Percentiles rank a stretch among this genome's conserved stretches.
Evolutionary conservation across 2,329 filamentous ascomycete genomes (phyloP).

Genomic region (Cadophora gregata): DNA sequence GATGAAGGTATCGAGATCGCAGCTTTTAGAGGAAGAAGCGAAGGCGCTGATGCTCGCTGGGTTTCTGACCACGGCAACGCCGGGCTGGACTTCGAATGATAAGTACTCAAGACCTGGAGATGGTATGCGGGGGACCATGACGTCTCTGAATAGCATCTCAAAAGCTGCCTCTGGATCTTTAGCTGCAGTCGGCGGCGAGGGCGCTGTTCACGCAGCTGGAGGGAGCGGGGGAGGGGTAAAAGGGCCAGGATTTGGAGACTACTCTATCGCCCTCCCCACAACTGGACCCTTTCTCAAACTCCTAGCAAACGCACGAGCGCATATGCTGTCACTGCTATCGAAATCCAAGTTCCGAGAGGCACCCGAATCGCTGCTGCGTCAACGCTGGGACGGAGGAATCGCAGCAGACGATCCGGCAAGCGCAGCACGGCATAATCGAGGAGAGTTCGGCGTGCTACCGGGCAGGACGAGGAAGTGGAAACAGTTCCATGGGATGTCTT

Average conservation of each 20-base stretch:
- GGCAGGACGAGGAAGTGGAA: conserved; percentile 73
- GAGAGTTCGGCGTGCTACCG: conserved; percentile 64
- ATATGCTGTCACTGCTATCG: conserved; percentile 63
- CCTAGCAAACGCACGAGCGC: conserved; percentile 63
- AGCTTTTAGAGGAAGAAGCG: conserved; percentile 54
- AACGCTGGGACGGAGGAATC: conserved; percentile 75
- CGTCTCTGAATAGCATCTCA: conserved; percentile 67
- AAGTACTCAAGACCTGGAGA: conserved; percentile 50
- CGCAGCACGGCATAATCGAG: conserved; percentile 56
- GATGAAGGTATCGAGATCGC: conserved; percentile 47
- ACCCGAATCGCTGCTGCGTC: conserved; percentile 64
- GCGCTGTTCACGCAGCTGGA: conserved; percentile 67
- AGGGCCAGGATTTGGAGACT: conserved; percentile 38
- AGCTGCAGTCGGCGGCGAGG: conserved; percentile 71
- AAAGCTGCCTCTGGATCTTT: conserved; percentile 71
- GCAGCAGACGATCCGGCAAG: conserved; percentile 51
- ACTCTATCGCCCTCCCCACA: conserved; percentile 68
- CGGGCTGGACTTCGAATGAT: conserved; percentile 46
- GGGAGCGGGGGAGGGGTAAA: conserved; percentile 51
- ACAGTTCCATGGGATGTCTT: conserved; percentile 70
- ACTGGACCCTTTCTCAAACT: conserved; percentile 73
- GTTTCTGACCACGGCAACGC: conserved; percentile 63
- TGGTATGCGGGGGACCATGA: conserved; percentile 54
- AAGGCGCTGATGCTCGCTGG: conserved; percentile 68
- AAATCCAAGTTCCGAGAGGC: conserved; percentile 67